Evolutionary conservation across 139 green algal genomes (phyloP), one percentile per base, ranked within the genome.

Genomic region (Ulvella scutata): DNA sequence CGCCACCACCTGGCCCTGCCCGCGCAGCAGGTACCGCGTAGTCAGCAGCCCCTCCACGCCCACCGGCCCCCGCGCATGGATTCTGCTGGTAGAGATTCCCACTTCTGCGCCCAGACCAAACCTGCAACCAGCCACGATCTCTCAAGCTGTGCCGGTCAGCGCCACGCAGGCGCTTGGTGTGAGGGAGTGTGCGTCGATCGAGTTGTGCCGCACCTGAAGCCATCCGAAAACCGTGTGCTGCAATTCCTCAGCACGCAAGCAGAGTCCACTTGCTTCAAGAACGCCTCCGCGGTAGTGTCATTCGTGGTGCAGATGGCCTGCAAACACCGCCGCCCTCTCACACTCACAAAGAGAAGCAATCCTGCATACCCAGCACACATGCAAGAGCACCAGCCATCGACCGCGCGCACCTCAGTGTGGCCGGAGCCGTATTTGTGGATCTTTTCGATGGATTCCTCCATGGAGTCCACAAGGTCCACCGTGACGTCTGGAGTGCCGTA

Each of bases 31-130:
- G 83, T 85, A 98, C 73, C 92, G 89, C 33, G 89, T 97, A 6
- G 94, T 99, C 17, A 99, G 86, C 80, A 99, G 84, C 1, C 95
- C 95, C 82, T 99, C 95, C 43, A 99, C 95, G 4, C 95, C 95
- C 20, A 99, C 95, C 2, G 95, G 95, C 21, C 95, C 95, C 17
- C 95, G 86, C 1, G 95, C 95, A 79, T 99, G 95, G 80, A 99
- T 98, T 44, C 95, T 84, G 62, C 85, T 89, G 6, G 95, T 99
- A 81, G 84, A 93, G 85, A 99, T 97, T 77, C 95, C 95, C 61
- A 99, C 92, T 87, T 96, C 62, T 0, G 43, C 92, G 9, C 92
- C 93, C 21, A 97, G 85, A 0, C 94, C 94, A 85, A 96, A 99
- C 34, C 94, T 82, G 79, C 23, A 33, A 26, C 6, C 51, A 10